Base-by-base conservation (phyloP, 2,329 filamentous ascomycete species). In the Fusarium xyrophilum region DNA sequence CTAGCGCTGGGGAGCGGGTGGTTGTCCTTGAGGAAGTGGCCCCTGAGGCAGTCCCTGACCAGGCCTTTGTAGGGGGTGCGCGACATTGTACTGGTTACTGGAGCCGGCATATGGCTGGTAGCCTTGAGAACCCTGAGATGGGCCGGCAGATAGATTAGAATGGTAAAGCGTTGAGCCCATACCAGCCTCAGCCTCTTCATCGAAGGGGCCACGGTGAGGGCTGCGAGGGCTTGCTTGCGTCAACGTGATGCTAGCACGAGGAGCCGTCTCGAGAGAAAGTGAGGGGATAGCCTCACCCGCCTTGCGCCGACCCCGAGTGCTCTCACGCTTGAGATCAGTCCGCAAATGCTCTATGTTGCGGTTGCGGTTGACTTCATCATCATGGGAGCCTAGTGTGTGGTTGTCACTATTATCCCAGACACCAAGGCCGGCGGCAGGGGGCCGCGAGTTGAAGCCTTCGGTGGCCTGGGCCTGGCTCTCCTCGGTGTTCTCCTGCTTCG, bases 231-330 rank as follows among this genome's bases (percentile, higher is more conserved):
- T 75, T 65, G 75, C 43, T 63, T 75, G 57, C 70, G 67, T 55
- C 69, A 76, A 30, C 68, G 67, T 53, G 57, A 74, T 21, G 69
- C 71, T 65, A 52, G 67, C 61, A 46, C 71, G 58, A 51, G 66
- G 65, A 35, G 73, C 53, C 46, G 72, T 71, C 32, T 74, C 75
- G 60, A 70, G 74, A 52, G 75, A 74, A 33, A 77, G 74, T 6
- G 76, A 70, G 12, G 82, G 79, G 12, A 83, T 70, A 3, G 77
- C 79, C 47, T 85, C 83, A 56, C 84, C 84, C 12, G 83, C 81
- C 73, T 79, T 82, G 68, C 84, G 81, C 35, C 83, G 82, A 39
- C 84, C 84, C 28, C 81, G 80, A 60, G 82, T 82, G 69, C 83
- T 85, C 52, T 82, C 79, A 43, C 79, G 77, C 74, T 80, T 80